Evolutionary conservation across 345 rosid species (phyloP), one percentile per base, ranked within the genome.

Genomic region (Ailanthus altissimus): DNA sequence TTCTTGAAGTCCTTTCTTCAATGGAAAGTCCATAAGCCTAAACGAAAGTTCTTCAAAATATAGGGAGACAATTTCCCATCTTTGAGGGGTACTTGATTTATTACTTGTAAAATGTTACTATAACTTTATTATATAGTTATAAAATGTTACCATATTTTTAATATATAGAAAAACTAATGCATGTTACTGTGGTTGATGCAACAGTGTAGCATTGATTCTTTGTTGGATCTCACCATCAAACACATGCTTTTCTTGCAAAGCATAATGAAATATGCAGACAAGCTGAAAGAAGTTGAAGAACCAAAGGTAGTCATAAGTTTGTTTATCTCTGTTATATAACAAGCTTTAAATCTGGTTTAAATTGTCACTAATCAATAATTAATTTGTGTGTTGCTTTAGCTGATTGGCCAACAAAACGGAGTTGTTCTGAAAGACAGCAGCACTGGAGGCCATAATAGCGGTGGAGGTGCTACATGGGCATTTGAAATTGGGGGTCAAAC

Each of bases 211-310:
- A 96, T 96, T 46, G 99, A 96, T 78, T 83, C 86, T 64, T 81
- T 96, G 84, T 85, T 96, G 83, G 97, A 90, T 74, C 86, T 85
- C 66, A 96, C 99, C 9, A 85, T 96, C 81, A 90, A 89, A 72
- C 88, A 96, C 87, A 86, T 93, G 93, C 84, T 89, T 78, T 96
- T 93, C 91, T 88, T 96, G 89, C 97, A 93, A 88, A 89, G 92
- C 65, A 80, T 92, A 23, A 88, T 90, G 46, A 92, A 93, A 80
- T 83, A 89, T 74, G 94, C 97, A 2, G 97, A 96, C 74, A 87
- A 87, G 89, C 90, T 96, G 75, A 90, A 86, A 80, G 86, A 80
- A 80, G 85, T 86, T 63, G 83, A 85, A 74, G 86, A 84, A 74
- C 84, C 97, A 13, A 93, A 90, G 94, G 99, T 89, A 82, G 82